Base-by-base conservation (phyloP, 441 rosid genomes). In the Erysimum pusillum region DNA sequence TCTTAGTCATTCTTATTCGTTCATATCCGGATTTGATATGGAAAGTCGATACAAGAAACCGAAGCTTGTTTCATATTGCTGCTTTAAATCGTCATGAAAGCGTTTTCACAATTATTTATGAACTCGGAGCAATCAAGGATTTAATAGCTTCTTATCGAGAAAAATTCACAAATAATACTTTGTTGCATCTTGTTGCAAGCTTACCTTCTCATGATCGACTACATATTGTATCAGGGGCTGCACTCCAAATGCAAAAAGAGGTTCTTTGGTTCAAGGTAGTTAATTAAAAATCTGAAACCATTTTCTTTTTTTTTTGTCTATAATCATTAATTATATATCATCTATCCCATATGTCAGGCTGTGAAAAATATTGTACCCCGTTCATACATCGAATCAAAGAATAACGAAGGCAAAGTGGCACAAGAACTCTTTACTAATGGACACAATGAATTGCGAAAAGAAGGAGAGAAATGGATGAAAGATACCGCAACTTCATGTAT, bases 401-500 rank as follows among this genome's bases (percentile, higher is more conserved):
- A 83, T 59, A 39, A 20, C 0, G 72, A 77, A 1, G 83, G 85
- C 0, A 68, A 51, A 51, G 78, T 82, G 5, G 87, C 91, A 2
- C 41, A 54, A 7, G 48, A 75, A 20, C 49, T 84, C 34, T 87
- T 87, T 28, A 62, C 74, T 2, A 70, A 76, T 20, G 84, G 73
- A 48, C 88, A 86, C 32, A 67, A 56, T 11, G 59, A 20, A 17
- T 45, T 87, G 22, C 56, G 79, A 2, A 67, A 45, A 56, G 85
- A 84, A 52, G 91, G 85, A 1, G 91, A 86, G 75, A 78, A 81
- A 18, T 86, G 89, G 91, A 84, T 87, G 91, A 79, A 81, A 35
- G 82, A 70, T 67, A 85, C 84, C 0, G 76, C 86, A 2, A 74
- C 81, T 4, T 85, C 88, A 2, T 81, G 86, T 73, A 83, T 80